A percentile compares a stretch with the other conserved stretches of the same genome.
phyloP scores from a whole-genome alignment of 164 flowering plant genomes.

The Hamamelis virginiana region DNA sequence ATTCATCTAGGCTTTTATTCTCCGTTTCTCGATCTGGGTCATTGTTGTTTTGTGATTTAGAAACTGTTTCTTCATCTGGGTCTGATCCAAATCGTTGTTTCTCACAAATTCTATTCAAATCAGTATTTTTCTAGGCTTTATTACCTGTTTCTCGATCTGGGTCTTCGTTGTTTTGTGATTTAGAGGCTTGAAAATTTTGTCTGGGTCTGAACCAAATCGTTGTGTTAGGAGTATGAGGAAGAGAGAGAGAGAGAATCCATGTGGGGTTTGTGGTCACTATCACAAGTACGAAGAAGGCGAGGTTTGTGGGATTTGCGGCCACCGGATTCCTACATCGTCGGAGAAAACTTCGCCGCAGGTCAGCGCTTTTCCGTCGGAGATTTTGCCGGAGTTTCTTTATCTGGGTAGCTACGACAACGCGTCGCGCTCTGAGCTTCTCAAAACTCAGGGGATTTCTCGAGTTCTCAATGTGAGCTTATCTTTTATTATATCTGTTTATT shows the following conservation, averaged over 20 bases:
- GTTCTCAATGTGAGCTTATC: slow-evolving; percentile 71
- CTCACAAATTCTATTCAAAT: not conserved
- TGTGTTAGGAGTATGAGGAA: slow-evolving; percentile 58
- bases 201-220: slow-evolving; percentile 6
- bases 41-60: not conserved
- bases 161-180: slow-evolving; percentile 2
- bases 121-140: not conserved
- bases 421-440: slow-evolving; percentile 82
- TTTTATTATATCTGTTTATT: not conserved
- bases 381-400: slow-evolving; percentile 85
- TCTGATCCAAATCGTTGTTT: too few relatives aligned
- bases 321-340: slow-evolving; percentile 48
- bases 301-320: slow-evolving; percentile 90
- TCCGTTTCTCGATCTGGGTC: not conserved
- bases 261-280: slow-evolving; percentile 94
- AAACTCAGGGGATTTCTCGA: slow-evolving; percentile 82
- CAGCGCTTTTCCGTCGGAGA: slow-evolving; percentile 86
- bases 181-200: not conserved
- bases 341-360: slow-evolving; percentile 41
- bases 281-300: slow-evolving; percentile 97
- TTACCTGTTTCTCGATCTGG: slow-evolving; percentile 13
- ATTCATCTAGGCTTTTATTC: too few relatives aligned
- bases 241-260: slow-evolving; percentile 96
- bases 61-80: not conserved
- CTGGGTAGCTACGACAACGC: slow-evolving; percentile 97